Percentiles rank a stretch among this genome's conserved stretches.
phyloP scores from a whole-genome alignment of 1,284 basidiomycete species.

The Sanguinoderma infundibulare region DNA sequence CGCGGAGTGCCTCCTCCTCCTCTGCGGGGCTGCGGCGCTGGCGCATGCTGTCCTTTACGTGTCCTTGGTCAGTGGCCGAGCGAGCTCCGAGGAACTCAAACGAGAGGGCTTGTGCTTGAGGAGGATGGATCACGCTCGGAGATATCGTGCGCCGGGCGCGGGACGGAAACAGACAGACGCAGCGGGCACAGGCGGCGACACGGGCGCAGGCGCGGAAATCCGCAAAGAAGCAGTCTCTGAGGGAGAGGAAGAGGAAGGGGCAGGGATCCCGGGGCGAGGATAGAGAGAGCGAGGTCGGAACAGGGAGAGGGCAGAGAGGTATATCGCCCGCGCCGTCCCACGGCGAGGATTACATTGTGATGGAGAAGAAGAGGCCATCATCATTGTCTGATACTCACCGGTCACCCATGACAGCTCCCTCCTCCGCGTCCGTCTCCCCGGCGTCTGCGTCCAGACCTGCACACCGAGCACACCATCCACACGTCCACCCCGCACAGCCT shows the following conservation, averaged over 20 bases:
- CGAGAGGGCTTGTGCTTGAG: too few relatives aligned
- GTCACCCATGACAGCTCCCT: background rate
- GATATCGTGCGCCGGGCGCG: too few relatives aligned
- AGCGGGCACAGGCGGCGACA: too few relatives aligned
- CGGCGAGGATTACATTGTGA: slow-evolving; percentile 22
- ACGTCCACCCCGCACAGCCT: background rate
- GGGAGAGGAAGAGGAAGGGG: slow-evolving; percentile 10
- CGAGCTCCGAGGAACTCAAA: too few relatives aligned
- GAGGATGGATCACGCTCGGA: too few relatives aligned
- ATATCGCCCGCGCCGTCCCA: slow-evolving; percentile 19
- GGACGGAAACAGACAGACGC: too few relatives aligned
- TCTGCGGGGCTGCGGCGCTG: slow-evolving; percentile 33
- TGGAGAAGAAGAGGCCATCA: slow-evolving; percentile 21
- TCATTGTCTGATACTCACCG: slow-evolving; percentile 7
- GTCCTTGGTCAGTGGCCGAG: background rate
- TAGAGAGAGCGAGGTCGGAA: background rate
- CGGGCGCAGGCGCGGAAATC: too few relatives aligned
- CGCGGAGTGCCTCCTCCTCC: slow-evolving; percentile 53
- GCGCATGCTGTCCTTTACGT: slow-evolving; percentile 22
- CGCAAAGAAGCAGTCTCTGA: too few relatives aligned
- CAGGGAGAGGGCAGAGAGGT: slow-evolving; percentile 11
- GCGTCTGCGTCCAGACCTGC: background rate
- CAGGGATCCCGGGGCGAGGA: too few relatives aligned
- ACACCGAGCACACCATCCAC: background rate
- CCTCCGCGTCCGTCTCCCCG: background rate